phyloP scores from a whole-genome alignment of 441 rosid species.

The Hura crepitans region DNA sequence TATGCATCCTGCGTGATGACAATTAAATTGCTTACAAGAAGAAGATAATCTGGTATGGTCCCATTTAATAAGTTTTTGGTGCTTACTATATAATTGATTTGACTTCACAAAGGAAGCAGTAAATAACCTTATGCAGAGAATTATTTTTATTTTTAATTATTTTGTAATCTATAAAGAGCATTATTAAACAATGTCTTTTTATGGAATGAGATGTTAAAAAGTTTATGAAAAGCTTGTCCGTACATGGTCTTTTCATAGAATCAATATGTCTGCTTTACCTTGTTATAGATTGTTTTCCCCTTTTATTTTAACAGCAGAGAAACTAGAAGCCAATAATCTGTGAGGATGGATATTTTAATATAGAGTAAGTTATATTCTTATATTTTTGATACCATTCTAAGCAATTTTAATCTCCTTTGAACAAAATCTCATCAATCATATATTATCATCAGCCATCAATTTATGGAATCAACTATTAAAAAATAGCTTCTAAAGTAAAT shows the following conservation, averaged over 20 bases:
- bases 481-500: not conserved
- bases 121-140: too few relatives aligned
- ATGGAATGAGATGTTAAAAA: not conserved
- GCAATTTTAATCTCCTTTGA: not conserved
- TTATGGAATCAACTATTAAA: not conserved
- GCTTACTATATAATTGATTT: not conserved
- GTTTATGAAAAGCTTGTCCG: slow-evolving; percentile 5
- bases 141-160: too few relatives aligned
- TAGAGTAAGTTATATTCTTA: not conserved
- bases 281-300: not conserved
- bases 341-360: not conserved
- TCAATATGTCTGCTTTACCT: not conserved
- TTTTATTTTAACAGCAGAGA: not conserved
- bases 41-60: not conserved
- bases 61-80: not conserved
- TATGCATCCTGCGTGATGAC: too few relatives aligned
- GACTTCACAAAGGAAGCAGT: not conserved
- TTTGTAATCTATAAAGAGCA: not conserved
- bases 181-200: slow-evolving; percentile 5
- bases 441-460: not conserved
- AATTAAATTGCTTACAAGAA: not conserved
- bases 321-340: not conserved
- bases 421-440: slow-evolving; percentile 5
- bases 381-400: not conserved
- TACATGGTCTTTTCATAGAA: slow-evolving; percentile 12